Evolutionary conservation across 176 grass and related monocot genomes (phyloP), one percentile per base, ranked within the genome.

Genomic region (Rhynchospora pubera): DNA sequence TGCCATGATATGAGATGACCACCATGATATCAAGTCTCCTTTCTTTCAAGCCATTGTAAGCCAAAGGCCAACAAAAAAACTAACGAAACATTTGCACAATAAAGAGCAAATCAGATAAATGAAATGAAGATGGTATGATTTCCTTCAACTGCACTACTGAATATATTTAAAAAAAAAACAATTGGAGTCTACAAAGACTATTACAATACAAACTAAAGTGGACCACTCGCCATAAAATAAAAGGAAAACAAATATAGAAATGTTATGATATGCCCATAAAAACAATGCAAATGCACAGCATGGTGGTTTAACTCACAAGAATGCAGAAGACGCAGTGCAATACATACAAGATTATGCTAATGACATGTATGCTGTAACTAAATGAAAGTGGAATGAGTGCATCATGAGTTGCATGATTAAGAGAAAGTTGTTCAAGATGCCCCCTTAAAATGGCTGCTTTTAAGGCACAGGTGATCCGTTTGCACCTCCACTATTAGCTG

Each of bases 1-100:
- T 92, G 93, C 67, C 90, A 90, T 92, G 90, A 81, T 81, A 94
- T 94, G 85, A 89, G 88, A 74, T 65, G 72, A 77, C 48, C 71
- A 53, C 47, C 64, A 91, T 86, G 85, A 89, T 67, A 82, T 72
- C 22, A 79, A 65, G 43, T 62, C 53, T 28, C 57, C 6, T 80
- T 47, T 63, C 55, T 46, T 80, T 59, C 32, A 46, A 60, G 32
- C 62, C 57, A 34, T 80, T 80, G 16, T 11, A 53, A 9, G 50
- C 23, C 13, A 12, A 75, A 77, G 47, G 78, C 28, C 58, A 62
- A 39, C 34, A 62, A 13, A 26, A 15, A 66, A 52, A 63, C 46
- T 4, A 59, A 82, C 59, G 66, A 13, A 80, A 48, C 23, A 77
- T 43, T 80, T 82, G 44, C 43, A 67, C 61, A 24, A 66, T 18